Base-by-base conservation (phyloP, 352 stramenopile species). In the Pythium vanterpoolii region DNA sequence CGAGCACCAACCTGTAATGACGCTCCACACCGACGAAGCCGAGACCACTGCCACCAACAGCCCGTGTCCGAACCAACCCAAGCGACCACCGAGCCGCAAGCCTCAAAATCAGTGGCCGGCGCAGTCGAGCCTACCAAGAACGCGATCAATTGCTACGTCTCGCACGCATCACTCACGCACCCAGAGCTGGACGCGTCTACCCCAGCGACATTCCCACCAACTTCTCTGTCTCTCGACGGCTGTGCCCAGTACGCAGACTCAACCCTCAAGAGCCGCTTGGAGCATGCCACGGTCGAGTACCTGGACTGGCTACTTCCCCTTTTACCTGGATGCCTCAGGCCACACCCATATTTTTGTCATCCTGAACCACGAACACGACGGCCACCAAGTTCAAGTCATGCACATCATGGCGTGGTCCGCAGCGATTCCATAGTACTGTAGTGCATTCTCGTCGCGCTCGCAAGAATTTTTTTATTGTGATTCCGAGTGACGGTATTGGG, bases 391-490 rank as follows among this genome's bases (percentile, higher is more conserved):
- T n/a, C 53, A 85, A 28, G 71, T 71, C 10, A 86, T 87, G 79
- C 85, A 86, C 69, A 18, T 86, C 31, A 79, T 89, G 7, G 71
- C 63, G 14, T 89, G 79, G 79, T 67, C 42, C 2, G 64, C 64
- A 0, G 76, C 74, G 10, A 71, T 86, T 34, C 74, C 68, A 8
- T 79, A 83, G 56, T 89, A 89, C 53, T 51, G n/a, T n/a, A n/a
- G n/a, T n/a, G n/a, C n/a, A n/a, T 87, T 4, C 74, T 89, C 46
- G 71, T 87, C 27, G 79, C 53, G 28, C 52, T 89, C 1, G 76
- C 71, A 21, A 73, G 87, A 51, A 84, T 71, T 56, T 47, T 89
- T 40, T n/a, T n/a, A 79, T 87, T 64, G 86, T 86, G 62, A 75
- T 89, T 8, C 84, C 79, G 16, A 47, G 73, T 0, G 87, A 76